These are phyloP conservation scores for Chrysosporium keratinophilum DNA, from an alignment of 2,329 filamentous ascomycete genomes.

Conservation along the genomic window DNA sequence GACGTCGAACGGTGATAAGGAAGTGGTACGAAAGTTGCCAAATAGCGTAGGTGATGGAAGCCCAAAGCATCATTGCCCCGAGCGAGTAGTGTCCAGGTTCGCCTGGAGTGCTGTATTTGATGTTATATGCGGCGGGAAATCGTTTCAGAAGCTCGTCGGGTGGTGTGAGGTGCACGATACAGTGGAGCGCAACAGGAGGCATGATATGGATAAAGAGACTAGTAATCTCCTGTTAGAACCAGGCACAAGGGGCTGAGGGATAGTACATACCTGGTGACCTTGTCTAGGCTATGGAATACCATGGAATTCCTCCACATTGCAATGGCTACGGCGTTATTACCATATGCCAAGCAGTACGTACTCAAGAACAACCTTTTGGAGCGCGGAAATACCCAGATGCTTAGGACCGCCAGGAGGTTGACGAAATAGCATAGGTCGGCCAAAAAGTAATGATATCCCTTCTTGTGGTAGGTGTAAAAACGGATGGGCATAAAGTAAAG, in stretches of 20 bases:
- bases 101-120: slow-evolving; percentile 59
- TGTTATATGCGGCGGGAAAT: slow-evolving; percentile 77
- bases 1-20: slow-evolving; percentile 87
- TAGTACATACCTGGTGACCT: slow-evolving; percentile 66
- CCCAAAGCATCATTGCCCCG: slow-evolving; percentile 83
- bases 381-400: slow-evolving; percentile 79
- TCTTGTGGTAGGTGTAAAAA: slow-evolving; percentile 79
- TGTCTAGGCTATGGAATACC: slow-evolving; percentile 97
- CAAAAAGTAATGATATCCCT: slow-evolving; percentile 93
- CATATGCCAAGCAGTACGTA: slow-evolving; percentile 83
- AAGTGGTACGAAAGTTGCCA: slow-evolving; percentile 94
- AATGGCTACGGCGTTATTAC: slow-evolving; percentile 95
- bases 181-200: slow-evolving; percentile 89
- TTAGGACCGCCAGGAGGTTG: slow-evolving; percentile 72
- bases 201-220: slow-evolving; percentile 99
- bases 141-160: slow-evolving; percentile 53
- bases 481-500: slow-evolving; percentile 96
- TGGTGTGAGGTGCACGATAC: slow-evolving; percentile 72
- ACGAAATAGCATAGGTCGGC: slow-evolving; percentile 98
- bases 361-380: slow-evolving; percentile 89
- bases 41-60: slow-evolving; percentile 77
- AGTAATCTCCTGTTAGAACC: slow-evolving; percentile 6
- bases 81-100: slow-evolving; percentile 71
- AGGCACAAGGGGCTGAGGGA: not conserved
- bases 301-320: slow-evolving; percentile 99